Percentiles rank a stretch among this genome's conserved stretches.
Evolutionary conservation across 2,329 filamentous ascomycete species (phyloP).

Genomic region (Geosmithia flava): DNA sequence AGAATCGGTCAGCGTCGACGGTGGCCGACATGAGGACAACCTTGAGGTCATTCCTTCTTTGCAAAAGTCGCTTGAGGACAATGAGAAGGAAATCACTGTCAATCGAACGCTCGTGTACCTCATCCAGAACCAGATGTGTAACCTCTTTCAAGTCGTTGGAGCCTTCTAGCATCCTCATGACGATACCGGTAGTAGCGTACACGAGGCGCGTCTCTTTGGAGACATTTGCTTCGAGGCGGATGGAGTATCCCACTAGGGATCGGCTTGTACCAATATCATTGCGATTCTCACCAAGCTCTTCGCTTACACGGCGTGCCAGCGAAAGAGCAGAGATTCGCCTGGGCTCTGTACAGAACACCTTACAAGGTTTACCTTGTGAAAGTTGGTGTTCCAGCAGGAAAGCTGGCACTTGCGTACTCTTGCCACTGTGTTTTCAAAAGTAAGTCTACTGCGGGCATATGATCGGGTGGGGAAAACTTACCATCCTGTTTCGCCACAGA

Average conservation of each 20-base stretch:
- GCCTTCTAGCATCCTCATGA: slow-evolving; percentile 94
- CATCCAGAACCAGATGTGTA: slow-evolving; percentile 90
- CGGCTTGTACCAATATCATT: slow-evolving; percentile 69
- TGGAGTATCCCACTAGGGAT: slow-evolving; percentile 89
- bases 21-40: slow-evolving; percentile 97
- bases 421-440: slow-evolving; percentile 45
- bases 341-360: slow-evolving; percentile 92
- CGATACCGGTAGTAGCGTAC: slow-evolving; percentile 83
- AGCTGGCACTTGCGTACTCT: slow-evolving; percentile 93
- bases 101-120: slow-evolving; percentile 92
- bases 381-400: slow-evolving; percentile 88
- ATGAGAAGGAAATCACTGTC: slow-evolving; percentile 95
- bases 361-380: slow-evolving; percentile 66
- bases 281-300: slow-evolving; percentile 80
- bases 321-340: slow-evolving; percentile 94
- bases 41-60: slow-evolving; percentile 69
- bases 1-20: slow-evolving; percentile 85
- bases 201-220: slow-evolving; percentile 72
- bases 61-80: slow-evolving; percentile 72
- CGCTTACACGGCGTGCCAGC: slow-evolving; percentile 80
- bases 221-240: slow-evolving; percentile 81
- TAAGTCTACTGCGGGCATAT: neutral
- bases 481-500: slow-evolving; percentile 94
- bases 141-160: slow-evolving; percentile 79
- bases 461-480: slow-evolving; percentile 16